phyloP scores from a whole-genome alignment of 2,329 filamentous ascomycete species.

The Phyllosticta citribraziliensis region DNA sequence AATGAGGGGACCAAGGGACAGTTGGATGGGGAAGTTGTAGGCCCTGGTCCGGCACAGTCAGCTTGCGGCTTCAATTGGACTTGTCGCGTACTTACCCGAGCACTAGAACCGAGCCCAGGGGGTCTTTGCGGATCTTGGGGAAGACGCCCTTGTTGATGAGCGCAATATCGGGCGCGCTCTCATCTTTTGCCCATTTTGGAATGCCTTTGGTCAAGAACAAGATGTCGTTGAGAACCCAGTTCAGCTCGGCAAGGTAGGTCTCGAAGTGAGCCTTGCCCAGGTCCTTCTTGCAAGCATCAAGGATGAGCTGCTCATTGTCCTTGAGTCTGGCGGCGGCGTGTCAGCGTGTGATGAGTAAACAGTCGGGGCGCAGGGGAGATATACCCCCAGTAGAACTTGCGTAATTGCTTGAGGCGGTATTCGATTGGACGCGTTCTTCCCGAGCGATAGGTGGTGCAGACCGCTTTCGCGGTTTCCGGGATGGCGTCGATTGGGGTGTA shows the following conservation, averaged over 20 bases:
- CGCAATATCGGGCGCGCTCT: conserved; percentile 60
- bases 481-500: conserved; percentile 28
- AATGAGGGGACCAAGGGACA: conserved; percentile 67
- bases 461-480: conserved; percentile 33
- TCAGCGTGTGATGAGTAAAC: conserved; percentile 11
- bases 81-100: conserved; percentile 52
- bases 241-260: conserved; percentile 61
- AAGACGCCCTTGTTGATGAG: conserved; percentile 58
- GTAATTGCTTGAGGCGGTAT: conserved; percentile 76
- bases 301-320: conserved; percentile 64
- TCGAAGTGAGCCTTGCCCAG: conserved; percentile 71
- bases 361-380: conserved; percentile 8
- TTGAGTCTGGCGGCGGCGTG: conserved; percentile 41
- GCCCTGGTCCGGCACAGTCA: conserved; percentile 39
- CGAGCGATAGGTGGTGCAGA: conserved; percentile 62
- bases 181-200: conserved; percentile 73
- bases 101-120: conserved; percentile 70
- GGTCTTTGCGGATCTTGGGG: conserved; percentile 76
- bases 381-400: conserved; percentile 87
- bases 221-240: conserved; percentile 73
- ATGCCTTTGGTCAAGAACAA: conserved; percentile 69
- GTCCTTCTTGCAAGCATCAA: conserved; percentile 68
- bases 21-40: conserved; percentile 87
- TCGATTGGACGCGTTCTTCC: conserved; percentile 74
- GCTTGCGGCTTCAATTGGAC: background rate